Evolutionary conservation across 1,284 basidiomycete species (phyloP), one percentile per base, ranked within the genome.

Genomic region (Ustilago xerochloae): DNA sequence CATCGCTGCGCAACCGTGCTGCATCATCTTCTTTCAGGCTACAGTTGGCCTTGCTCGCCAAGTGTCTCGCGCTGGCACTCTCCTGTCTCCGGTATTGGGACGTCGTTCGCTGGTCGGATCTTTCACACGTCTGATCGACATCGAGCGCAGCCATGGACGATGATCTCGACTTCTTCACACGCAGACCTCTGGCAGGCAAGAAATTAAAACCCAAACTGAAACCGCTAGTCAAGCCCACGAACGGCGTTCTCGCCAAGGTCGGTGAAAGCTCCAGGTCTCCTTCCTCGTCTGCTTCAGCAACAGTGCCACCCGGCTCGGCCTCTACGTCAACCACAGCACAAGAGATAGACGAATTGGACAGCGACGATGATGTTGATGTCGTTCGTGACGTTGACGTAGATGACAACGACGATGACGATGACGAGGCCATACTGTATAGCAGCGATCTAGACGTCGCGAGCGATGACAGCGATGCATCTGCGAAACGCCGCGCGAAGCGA

Each of bases 131-230:
- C n/a, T n/a, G n/a, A n/a, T n/a, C n/a, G n/a, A n/a, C n/a, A n/a
- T 7, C 16, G n/a, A 52, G n/a, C 22, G 22, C 36, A 51, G 60
- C n/a, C 26, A 69, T 69, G 66, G 65, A 68, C 47, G 70, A 74
- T 22, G 65, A 65, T 33, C 29, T 59, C 33, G 62, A 59, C 43
- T 69, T 74, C 30, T 74, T 68, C 63, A 55, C 45, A 6, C 64
- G 64, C 49, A 61, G 45, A 48, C 60, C 57, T 3, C 7, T 24
- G 41, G 30, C 52, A 9, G 56, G 43, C 32, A 54, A 35, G 33
- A 64, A 59, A 28, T 7, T 32, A 16, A 64, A 55, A 22, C 6
- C 29, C 7, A 70, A 68, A 39, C 22, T 51, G 6, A 62, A 60
- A 26, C 16, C 36, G 5, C 13, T 35, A n/a, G 4, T 49, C 15